These are phyloP conservation scores for Centaurea solstitialis DNA, from an alignment of 129 eudicot genomes.

Conservation along the genomic window DNA sequence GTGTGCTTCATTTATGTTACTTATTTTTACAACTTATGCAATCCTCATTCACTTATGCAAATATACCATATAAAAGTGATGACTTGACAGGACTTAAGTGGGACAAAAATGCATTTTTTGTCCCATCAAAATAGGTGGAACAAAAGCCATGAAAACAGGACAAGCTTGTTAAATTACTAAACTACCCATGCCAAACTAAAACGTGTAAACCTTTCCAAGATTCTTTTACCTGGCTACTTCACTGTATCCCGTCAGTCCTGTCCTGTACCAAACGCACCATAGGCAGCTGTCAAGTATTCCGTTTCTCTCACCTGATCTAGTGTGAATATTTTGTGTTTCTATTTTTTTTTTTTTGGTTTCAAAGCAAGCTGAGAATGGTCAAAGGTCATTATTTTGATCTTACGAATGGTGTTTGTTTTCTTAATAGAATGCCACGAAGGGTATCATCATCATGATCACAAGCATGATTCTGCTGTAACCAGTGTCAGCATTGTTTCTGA, in stretches of 20 bases:
- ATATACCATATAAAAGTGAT: background rate
- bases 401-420: background rate
- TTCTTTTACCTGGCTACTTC: background rate
- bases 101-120: background rate
- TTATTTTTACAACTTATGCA: background rate
- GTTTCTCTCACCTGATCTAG: background rate
- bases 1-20: background rate
- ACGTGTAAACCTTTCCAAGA: background rate
- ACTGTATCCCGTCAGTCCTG: background rate
- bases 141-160: background rate
- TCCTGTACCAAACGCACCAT: too few species aligned
- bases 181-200: background rate
- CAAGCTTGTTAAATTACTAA: background rate
- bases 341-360: background rate
- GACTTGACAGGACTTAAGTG: background rate
- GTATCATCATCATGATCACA: conserved; percentile 78
- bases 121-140: background rate
- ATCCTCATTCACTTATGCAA: background rate
- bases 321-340: background rate
- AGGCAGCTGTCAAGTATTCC: background rate
- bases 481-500: conserved; percentile 96
- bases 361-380: background rate
- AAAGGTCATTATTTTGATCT: background rate
- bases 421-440: conserved; percentile 61
- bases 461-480: conserved; percentile 89